phyloP scores from a whole-genome alignment of 2,329 filamentous ascomycete genomes.

The Colletotrichum scovillei region DNA sequence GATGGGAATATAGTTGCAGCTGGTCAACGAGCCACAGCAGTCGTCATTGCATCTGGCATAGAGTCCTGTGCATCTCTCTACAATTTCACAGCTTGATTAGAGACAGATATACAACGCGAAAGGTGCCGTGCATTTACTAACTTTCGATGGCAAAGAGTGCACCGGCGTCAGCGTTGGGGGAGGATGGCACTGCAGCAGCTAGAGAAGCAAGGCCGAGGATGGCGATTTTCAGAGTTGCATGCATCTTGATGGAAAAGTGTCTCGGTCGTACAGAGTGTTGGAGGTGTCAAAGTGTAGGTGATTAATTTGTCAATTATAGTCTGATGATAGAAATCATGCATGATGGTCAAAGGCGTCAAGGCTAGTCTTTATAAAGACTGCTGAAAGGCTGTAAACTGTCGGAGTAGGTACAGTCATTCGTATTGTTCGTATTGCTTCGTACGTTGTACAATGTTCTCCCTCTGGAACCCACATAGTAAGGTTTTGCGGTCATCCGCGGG shows the following conservation, averaged over 20 bases:
- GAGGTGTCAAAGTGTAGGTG: no score
- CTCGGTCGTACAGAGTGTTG: neutral
- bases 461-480: no score
- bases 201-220: neutral
- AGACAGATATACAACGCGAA: neutral
- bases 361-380: neutral
- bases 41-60: slow-evolving; percentile 6
- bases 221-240: neutral
- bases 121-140: neutral
- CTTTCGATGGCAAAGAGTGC: slow-evolving; percentile 14
- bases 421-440: no score
- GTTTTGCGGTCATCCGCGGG: no score
- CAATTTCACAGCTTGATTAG: neutral
- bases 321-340: neutral
- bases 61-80: slow-evolving; percentile 9
- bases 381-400: neutral
- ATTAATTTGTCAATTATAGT: neutral
- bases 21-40: neutral
- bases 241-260: neutral
- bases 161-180: neutral
- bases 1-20: slow-evolving; percentile 12
- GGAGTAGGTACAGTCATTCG: neutral
- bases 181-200: slow-evolving; percentile 1
- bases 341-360: neutral
- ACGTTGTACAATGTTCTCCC: no score